Conservation (phyloP, 2,329 filamentous ascomycete genomes). For the Acephala macrosclerotiorum region DNA sequence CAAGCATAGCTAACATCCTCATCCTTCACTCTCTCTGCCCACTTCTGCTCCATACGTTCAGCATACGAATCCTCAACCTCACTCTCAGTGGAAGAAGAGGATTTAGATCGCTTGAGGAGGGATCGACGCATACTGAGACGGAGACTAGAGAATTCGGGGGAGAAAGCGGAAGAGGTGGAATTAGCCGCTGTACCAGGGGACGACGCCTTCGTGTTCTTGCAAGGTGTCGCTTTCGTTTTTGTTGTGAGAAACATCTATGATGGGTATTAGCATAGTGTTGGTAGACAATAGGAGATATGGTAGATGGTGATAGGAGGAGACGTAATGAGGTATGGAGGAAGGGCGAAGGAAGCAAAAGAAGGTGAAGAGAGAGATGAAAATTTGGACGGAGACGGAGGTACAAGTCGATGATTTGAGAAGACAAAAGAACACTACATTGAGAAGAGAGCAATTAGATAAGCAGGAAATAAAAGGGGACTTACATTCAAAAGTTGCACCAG, state of each 20-base stretch:
- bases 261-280: too few species aligned
- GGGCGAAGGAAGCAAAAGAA: not conserved
- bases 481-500: slow-evolving; percentile 6
- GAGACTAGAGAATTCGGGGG: not conserved
- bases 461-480: not conserved
- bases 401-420: not conserved
- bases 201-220: not conserved
- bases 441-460: not conserved
- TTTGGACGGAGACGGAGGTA: not conserved
- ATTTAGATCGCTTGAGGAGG: not conserved
- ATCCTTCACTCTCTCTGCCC: slow-evolving; percentile 1
- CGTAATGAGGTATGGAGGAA: not conserved
- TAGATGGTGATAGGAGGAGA: not conserved
- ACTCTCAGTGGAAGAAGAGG: not conserved
- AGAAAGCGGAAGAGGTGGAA: not conserved
- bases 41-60: not conserved
- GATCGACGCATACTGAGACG: not conserved
- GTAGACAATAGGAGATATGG: not conserved
- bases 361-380: not conserved
- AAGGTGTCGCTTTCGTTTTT: not conserved
- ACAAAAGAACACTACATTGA: not conserved
- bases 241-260: slow-evolving; percentile 5
- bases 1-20: slow-evolving; percentile 6
- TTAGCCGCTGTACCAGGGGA: not conserved
- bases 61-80: not conserved